Conservation (phyloP, 345 rosid species). For the Cardamine resedifolia region DNA sequence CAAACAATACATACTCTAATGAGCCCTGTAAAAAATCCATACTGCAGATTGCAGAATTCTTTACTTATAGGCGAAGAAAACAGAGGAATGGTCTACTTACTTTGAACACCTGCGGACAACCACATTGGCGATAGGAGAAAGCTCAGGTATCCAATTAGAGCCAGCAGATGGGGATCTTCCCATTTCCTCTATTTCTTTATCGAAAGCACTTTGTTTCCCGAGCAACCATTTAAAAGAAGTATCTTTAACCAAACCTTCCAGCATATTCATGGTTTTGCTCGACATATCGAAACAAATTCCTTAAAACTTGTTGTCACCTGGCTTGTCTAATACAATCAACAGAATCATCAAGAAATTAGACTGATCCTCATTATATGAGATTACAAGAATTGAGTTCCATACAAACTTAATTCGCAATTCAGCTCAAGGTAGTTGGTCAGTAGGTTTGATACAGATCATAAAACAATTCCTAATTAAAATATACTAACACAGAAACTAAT, state of each 20-base stretch:
- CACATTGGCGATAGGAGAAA: slow-evolving; percentile 79
- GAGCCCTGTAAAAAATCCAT: neutral
- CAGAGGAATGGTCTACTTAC: slow-evolving; percentile 47
- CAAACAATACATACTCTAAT: neutral
- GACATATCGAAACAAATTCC: slow-evolving; percentile 40
- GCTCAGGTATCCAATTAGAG: slow-evolving; percentile 80
- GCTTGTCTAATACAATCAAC: slow-evolving; percentile 11
- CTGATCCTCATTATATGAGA: neutral
- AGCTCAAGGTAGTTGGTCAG: slow-evolving; percentile 16
- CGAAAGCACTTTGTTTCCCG: slow-evolving; percentile 57
- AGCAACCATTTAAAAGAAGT: slow-evolving; percentile 91
- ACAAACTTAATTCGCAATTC: slow-evolving; percentile 1
- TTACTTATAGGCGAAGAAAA: neutral
- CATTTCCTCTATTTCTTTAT: slow-evolving; percentile 85
- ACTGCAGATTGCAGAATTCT: neutral
- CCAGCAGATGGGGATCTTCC: slow-evolving; percentile 68
- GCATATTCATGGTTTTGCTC: slow-evolving; percentile 66
- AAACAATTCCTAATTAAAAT: neutral
- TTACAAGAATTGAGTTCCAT: neutral
- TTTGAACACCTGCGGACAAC: slow-evolving; percentile 89
- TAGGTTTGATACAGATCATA: slow-evolving; percentile 27
- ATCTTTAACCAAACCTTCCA: slow-evolving; percentile 76
- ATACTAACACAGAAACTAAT: slow-evolving; percentile 5
- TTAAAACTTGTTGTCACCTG: slow-evolving; percentile 12
- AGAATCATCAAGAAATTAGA: neutral